phyloP scores from a whole-genome alignment of 345 rosid genomes.

The Syzygium jambos region DNA sequence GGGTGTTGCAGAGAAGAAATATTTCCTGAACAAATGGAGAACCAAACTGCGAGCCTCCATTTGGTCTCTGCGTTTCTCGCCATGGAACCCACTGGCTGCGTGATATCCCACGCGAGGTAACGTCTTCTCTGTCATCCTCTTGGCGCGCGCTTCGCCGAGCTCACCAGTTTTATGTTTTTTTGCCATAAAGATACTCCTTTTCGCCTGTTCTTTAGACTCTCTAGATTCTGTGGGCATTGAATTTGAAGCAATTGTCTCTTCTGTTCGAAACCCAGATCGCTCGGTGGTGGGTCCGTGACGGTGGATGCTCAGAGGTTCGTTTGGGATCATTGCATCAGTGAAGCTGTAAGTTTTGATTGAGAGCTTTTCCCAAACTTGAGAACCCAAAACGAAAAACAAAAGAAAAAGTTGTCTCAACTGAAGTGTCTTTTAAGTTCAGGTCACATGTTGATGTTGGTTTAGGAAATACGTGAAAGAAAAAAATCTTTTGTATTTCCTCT shows the following conservation, averaged over 20 bases:
- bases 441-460: background rate
- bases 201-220: background rate
- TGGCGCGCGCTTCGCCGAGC: background rate
- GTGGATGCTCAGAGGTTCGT: constrained; percentile 53
- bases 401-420: background rate
- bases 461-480: background rate
- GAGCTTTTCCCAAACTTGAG: background rate
- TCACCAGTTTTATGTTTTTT: background rate
- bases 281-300: constrained; percentile 53
- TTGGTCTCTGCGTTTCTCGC: constrained; percentile 64
- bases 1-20: background rate
- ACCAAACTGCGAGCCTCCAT: constrained; percentile 18
- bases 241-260: background rate
- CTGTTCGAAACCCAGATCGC: constrained; percentile 17
- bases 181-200: background rate
- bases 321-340: constrained; percentile 50
- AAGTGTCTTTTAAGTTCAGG: background rate
- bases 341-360: constrained; percentile 28
- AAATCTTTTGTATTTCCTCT: background rate
- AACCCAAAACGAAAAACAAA: background rate
- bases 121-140: background rate
- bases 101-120: constrained; percentile 58
- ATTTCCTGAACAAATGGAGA: background rate
- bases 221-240: background rate
- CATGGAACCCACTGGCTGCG: constrained; percentile 49